Evolutionary conservation across 2,329 filamentous ascomycete genomes (phyloP), one percentile per base, ranked within the genome.

Genomic region (Pyrenochaeta sp.): DNA sequence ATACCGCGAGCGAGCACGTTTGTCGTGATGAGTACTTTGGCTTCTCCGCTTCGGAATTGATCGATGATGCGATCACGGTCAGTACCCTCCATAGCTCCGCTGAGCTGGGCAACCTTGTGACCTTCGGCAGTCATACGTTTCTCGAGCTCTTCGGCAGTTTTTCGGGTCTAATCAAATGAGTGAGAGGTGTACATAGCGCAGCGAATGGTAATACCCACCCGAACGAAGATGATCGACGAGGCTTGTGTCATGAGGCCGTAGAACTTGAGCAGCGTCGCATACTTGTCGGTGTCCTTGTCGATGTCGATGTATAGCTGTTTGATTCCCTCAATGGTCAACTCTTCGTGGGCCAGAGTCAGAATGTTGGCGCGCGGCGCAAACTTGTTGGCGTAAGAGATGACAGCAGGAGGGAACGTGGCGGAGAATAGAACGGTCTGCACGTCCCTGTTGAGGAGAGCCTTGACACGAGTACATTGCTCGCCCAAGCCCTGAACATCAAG

Each of bases 221-320:
- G 90, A 71, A 97, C 93, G 66, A 99, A 99, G 61, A 99, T 97
- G 66, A 99, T 96, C 0, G 94, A 97, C 6, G 93, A 96, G 4
- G 92, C 92, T 61, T 97, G 91, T 11, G 92, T 96, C 83, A 99
- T 93, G 30, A 97, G 79, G 44, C 93, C 92, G 68, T 99, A 99
- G 47, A 99, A 88, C 68, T 93, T 90, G 70, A 95, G 88, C 6
- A 99, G 83, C 44, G 89, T 86, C 23, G 88, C 83, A 68, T 96
- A 99, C 71, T 97, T 97, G 63, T 89, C 85, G 23, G 85, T 77
- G 55, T 95, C 89, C 22, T 81, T 81, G 15, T 88, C 83, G 64
- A 93, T 97, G 72, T 99, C 94, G 69, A 99, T 90, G 69, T 95
- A 99, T 76, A 99, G 90, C 68, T 99, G 94, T 57, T 93, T 96